Evolutionary conservation across 768 basidiomycete genomes (phyloP).

Genomic region (Kwoniella europaea): DNA sequence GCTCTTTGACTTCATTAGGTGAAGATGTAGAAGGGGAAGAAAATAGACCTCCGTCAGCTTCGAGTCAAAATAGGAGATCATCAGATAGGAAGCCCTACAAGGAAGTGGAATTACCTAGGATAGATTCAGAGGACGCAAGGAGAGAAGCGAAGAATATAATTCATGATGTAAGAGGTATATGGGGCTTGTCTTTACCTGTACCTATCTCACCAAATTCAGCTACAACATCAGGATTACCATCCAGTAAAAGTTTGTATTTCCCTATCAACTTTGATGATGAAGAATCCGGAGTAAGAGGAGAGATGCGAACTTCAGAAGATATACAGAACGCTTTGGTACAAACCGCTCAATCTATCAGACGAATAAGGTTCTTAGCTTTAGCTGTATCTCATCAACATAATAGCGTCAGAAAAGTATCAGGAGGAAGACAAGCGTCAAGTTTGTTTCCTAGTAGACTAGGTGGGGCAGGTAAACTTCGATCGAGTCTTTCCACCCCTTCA

Average conservation of each 20-base stretch:
- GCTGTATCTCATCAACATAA: constrained; percentile 31
- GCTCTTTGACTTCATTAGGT: constrained; percentile 69
- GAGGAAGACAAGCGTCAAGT: neutral
- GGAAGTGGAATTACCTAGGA: constrained; percentile 41
- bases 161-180: constrained; percentile 24
- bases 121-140: constrained; percentile 36
- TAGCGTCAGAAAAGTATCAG: constrained; percentile 17
- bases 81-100: constrained; percentile 44
- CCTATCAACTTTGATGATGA: constrained; percentile 18
- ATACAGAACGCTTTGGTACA: constrained; percentile 29
- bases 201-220: constrained; percentile 19
- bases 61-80: constrained; percentile 53
- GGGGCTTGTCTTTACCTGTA: constrained; percentile 27
- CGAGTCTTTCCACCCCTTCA: constrained; percentile 51
- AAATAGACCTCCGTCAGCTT: constrained; percentile 52
- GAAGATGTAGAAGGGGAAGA: constrained; percentile 48
- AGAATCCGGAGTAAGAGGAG: neutral
- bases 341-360: constrained; percentile 43
- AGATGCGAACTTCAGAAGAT: constrained; percentile 23
- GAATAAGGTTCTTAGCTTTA: constrained; percentile 41
- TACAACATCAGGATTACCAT: constrained; percentile 6
- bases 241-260: constrained; percentile 20
- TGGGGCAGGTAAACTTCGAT: constrained; percentile 19
- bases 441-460: constrained; percentile 14
- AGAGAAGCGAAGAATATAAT: constrained; percentile 37